Percentiles rank a stretch among this genome's conserved stretches.
Conservation (phyloP, 2,329 filamentous ascomycete genomes). For the Trichoderma sp. region DNA sequence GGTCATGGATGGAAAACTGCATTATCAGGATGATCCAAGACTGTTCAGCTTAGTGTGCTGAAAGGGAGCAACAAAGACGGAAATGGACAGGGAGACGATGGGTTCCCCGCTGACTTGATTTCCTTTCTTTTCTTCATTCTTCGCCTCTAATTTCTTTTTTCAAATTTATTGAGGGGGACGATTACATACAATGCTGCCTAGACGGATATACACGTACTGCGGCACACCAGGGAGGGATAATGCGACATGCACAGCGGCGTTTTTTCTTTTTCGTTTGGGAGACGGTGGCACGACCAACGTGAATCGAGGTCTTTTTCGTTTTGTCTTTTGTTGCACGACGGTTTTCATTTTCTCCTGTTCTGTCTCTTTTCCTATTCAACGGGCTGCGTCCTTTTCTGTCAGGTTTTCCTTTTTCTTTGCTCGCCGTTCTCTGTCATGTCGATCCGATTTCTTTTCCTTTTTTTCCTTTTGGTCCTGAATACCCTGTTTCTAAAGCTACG, state of each 20-base stretch:
- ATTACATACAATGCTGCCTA: neutral
- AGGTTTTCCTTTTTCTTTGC: neutral
- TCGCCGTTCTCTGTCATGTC: neutral
- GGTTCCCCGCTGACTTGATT: neutral
- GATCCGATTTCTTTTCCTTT: neutral
- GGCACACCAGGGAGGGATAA: neutral
- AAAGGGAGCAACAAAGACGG: neutral
- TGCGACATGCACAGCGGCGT: constrained; percentile 4
- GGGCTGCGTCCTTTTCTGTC: neutral
- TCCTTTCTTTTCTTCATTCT: neutral
- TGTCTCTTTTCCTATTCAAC: neutral
- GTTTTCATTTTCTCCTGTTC: too few relatives aligned
- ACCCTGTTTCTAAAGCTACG: constrained; percentile 2
- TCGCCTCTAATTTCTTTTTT: neutral
- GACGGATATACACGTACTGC: neutral
- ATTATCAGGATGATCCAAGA: neutral
- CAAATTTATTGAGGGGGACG: neutral
- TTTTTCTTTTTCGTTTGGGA: neutral
- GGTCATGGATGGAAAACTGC: neutral
- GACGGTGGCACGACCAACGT: neutral
- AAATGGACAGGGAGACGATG: neutral
- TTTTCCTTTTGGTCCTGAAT: neutral
- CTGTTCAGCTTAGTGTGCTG: neutral
- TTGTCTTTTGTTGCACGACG: neutral
- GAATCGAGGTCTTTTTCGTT: neutral